Percentiles rank a stretch among this genome's conserved stretches.
Evolutionary conservation across 495 filamentous ascomycete species (phyloP).

Genomic region (Podospora conica): DNA sequence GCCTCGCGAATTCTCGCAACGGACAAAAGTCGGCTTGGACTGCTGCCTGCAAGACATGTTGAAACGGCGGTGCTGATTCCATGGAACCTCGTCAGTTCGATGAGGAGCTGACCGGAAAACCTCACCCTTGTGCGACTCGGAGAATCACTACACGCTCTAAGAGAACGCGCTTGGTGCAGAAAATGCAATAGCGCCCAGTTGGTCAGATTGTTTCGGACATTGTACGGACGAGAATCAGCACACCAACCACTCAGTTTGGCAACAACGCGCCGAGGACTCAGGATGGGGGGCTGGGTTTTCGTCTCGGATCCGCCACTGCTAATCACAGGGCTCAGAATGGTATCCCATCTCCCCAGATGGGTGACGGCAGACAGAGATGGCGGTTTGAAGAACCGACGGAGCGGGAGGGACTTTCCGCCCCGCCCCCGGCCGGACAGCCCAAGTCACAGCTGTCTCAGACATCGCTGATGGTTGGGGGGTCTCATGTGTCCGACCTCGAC

Average conservation of each 20-base stretch:
- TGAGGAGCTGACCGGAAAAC: background rate
- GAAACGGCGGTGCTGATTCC: background rate
- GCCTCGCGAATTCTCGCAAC: background rate
- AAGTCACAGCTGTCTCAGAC: background rate
- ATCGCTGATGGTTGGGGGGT: background rate
- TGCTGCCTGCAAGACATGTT: background rate
- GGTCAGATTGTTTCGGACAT: too few relatives aligned
- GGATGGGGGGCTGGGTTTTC: too few relatives aligned
- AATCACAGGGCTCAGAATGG: too few relatives aligned
- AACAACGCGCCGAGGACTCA: too few relatives aligned
- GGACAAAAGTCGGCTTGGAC: background rate
- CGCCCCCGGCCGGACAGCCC: background rate
- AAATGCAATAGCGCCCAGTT: too few relatives aligned
- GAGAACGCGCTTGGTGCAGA: too few relatives aligned
- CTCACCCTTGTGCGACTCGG: background rate
- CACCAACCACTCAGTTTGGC: too few relatives aligned
- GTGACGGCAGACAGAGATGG: background rate
- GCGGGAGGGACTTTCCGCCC: background rate
- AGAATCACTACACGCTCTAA: background rate
- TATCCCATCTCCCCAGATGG: background rate
- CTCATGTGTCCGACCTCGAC: background rate
- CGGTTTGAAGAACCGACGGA: background rate
- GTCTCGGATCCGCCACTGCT: too few relatives aligned
- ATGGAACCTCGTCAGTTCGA: background rate
- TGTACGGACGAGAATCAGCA: too few relatives aligned